Evolutionary conservation across 768 basidiomycete species (phyloP).

Genomic region (Leccinellum luteum): DNA sequence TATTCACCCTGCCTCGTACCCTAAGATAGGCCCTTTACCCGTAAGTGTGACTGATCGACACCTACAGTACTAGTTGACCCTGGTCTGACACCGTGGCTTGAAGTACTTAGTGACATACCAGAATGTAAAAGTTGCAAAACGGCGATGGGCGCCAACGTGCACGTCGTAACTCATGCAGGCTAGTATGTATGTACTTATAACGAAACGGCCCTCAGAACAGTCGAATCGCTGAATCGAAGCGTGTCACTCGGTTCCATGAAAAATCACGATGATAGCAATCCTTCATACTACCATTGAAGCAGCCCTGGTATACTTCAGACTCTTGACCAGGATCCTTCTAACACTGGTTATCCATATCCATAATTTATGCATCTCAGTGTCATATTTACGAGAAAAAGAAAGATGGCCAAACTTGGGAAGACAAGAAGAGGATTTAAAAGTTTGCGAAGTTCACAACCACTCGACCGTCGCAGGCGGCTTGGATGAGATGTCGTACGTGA

Average conservation of each 20-base stretch:
- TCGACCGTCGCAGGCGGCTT: constrained; percentile 84
- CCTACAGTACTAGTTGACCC: not conserved
- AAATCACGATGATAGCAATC: not conserved
- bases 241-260: not conserved
- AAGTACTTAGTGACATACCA: not conserved
- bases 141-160: not conserved
- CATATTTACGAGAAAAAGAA: not conserved
- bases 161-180: not conserved
- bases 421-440: not conserved
- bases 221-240: not conserved
- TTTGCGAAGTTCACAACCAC: constrained; percentile 35
- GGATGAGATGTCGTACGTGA: constrained; percentile 94
- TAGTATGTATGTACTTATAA: not conserved
- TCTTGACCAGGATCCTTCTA: not conserved
- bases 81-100: not conserved
- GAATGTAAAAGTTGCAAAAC: not conserved
- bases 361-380: not conserved
- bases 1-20: not conserved
- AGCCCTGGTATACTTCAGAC: not conserved
- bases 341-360: not conserved
- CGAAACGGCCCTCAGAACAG: not conserved
- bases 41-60: not conserved
- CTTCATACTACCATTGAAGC: no score
- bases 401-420: not conserved
- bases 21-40: not conserved